phyloP scores from a whole-genome alignment of 768 basidiomycete genomes.

The Serendipita sp. region DNA sequence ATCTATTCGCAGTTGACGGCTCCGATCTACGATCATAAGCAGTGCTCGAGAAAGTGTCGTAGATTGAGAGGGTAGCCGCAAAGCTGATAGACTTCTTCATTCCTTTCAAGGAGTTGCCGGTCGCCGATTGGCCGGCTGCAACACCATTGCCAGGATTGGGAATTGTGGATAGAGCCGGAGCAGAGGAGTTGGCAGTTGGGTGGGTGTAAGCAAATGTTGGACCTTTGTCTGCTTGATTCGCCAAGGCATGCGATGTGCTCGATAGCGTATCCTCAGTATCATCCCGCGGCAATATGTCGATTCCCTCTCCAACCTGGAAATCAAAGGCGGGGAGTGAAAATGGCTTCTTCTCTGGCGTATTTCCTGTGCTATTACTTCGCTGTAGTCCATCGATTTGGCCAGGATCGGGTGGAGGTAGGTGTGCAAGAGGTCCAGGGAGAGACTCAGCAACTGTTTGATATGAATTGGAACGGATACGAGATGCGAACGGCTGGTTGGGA shows the following conservation, averaged over 20 bases:
- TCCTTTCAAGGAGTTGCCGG: conserved; percentile 29
- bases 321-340: conserved; percentile 1
- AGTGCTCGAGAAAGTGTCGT: conserved; percentile 84
- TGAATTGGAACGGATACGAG: conserved; percentile 57
- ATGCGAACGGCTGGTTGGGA: background rate
- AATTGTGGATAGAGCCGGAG: conserved; percentile 62
- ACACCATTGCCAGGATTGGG: conserved; percentile 11
- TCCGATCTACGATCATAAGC: conserved; percentile 93
- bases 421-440: conserved; percentile 61
- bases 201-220: conserved; percentile 39
- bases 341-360: conserved; percentile 2
- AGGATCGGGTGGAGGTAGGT: conserved; percentile 69
- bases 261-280: background rate
- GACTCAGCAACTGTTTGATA: conserved; percentile 42
- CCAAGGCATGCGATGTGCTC: background rate
- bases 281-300: background rate
- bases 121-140: background rate
- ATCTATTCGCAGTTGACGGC: conserved; percentile 89
- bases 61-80: conserved; percentile 83
- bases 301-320: background rate
- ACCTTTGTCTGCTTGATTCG: background rate
- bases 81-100: conserved; percentile 64
- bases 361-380: conserved; percentile 13
- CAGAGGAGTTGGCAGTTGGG: conserved; percentile 74
- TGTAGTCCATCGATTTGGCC: conserved; percentile 81